Evolutionary conservation across 208 protist genomes (phyloP), one percentile per base, ranked within the genome.

Genomic region (Borovskyia barvae): DNA sequence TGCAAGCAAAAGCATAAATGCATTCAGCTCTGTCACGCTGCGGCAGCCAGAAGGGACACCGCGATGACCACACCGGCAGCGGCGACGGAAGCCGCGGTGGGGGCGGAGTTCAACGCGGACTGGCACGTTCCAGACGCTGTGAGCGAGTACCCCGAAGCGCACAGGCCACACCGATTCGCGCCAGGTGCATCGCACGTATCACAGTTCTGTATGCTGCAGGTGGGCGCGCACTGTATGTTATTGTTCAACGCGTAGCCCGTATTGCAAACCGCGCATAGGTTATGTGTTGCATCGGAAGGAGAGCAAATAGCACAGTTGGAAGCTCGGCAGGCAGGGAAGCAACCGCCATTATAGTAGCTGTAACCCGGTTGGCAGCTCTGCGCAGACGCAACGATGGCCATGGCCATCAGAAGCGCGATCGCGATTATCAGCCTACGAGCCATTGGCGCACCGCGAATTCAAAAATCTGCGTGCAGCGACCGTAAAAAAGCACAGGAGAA

Each of bases 221-320:
- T 14, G 19, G 49, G 30, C 50, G 8, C 19, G 33, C 50, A 56
- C 1, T 20, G 6, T 24, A 30, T 41, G 33, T 1, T 15, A 5
- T 3, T 0, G 12, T 1, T 26, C 12, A 41, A 15, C 8, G 11
- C 3, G 50, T 28, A 56, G 22, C 50, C 50, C 2, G 22, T 9
- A 14, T 11, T 20, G 35, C 50, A 56, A 8, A 22, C 42, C 2
- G 11, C 5, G 14, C 50, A 56, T 0, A 4, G 2, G 4, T 30
- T 42, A 36, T 41, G 32, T 2, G 33, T 56, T n/a, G 11, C 0
- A 35, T 54, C 49, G 14, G 7, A 11, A 22, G 49, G 49, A 15
- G 36, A 29, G 20, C 49, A 54, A 20, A 54, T 37, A 24, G 36
- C 49, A 35, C 49, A 54, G 32, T 54, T 14, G 1, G 49, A 19